phyloP scores from a whole-genome alignment of 192 early-diverging fungal genomes.

The Gigaspora rosea region DNA sequence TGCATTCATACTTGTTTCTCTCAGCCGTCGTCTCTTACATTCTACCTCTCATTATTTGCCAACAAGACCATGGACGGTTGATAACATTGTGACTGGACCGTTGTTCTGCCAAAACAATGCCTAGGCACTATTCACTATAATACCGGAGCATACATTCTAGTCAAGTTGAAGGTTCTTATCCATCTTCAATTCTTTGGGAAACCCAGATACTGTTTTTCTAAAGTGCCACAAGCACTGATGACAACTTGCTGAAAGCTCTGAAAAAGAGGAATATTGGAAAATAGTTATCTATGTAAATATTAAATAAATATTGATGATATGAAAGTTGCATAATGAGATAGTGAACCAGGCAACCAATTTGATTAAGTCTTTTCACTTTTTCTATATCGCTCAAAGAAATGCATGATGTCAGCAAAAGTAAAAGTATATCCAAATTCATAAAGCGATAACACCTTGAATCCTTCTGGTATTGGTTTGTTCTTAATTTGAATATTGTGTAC shows the following conservation, averaged over 20 bases:
- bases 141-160: conserved; percentile 26
- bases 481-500: neutral
- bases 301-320: conserved; percentile 31
- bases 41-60: no score
- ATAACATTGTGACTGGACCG: conserved; percentile 35
- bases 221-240: conserved; percentile 34
- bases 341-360: neutral
- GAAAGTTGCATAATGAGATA: neutral
- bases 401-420: no score
- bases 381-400: no score
- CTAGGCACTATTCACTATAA: conserved; percentile 20
- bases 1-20: no score
- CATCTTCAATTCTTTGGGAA: no score
- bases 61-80: no score
- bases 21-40: no score
- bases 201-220: conserved; percentile 1
- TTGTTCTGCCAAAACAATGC: conserved; percentile 28
- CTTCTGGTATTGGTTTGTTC: neutral
- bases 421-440: no score
- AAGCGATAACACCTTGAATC: no score
- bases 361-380: no score
- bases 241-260: conserved; percentile 9
- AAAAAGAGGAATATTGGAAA: conserved; percentile 38
- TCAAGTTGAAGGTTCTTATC: conserved; percentile 11
- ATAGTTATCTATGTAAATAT: conserved; percentile 33